These are phyloP conservation scores for Nepenthes alata DNA, from an alignment of 179 eudicot genomes.

Conservation along the genomic window DNA sequence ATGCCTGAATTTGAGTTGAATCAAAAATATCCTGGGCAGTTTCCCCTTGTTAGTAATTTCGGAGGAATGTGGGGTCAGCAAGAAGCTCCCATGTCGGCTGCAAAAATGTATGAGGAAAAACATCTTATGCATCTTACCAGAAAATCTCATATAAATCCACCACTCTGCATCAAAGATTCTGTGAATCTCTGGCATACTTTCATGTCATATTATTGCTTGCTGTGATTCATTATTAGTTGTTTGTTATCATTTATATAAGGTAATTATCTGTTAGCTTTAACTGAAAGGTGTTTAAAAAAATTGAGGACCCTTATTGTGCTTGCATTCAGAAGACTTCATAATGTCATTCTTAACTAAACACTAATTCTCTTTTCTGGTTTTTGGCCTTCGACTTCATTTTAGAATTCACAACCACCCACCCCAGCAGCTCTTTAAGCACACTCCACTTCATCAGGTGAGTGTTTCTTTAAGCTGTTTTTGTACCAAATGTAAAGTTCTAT, in stretches of 20 bases:
- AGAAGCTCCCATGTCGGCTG: background rate
- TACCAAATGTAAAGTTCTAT: background rate
- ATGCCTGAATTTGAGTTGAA: constrained; percentile 5
- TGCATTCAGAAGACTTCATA: too few relatives aligned
- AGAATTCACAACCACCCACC: constrained; percentile 16
- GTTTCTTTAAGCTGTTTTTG: constrained; percentile 5
- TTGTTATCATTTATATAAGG: too few relatives aligned
- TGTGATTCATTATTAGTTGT: too few relatives aligned
- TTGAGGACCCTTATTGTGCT: too few relatives aligned
- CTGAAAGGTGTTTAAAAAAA: too few relatives aligned
- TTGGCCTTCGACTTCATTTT: background rate
- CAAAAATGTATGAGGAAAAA: constrained; percentile 7
- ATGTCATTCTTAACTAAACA: too few relatives aligned
- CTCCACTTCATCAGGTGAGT: constrained; percentile 15
- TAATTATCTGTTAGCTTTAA: too few relatives aligned
- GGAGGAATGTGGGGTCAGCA: constrained; percentile 1
- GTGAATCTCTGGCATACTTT: too few relatives aligned
- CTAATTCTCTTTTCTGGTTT: too few relatives aligned
- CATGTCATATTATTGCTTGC: too few relatives aligned
- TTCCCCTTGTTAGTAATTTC: background rate
- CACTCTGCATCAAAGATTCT: too few relatives aligned
- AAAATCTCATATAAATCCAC: too few relatives aligned
- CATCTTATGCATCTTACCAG: background rate
- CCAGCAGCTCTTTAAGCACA: constrained; percentile 11
- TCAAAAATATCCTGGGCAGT: constrained; percentile 9